Evolutionary conservation across 2,329 filamentous ascomycete species (phyloP), one percentile per base, ranked within the genome.

Genomic region (Fonsecaea nubica): DNA sequence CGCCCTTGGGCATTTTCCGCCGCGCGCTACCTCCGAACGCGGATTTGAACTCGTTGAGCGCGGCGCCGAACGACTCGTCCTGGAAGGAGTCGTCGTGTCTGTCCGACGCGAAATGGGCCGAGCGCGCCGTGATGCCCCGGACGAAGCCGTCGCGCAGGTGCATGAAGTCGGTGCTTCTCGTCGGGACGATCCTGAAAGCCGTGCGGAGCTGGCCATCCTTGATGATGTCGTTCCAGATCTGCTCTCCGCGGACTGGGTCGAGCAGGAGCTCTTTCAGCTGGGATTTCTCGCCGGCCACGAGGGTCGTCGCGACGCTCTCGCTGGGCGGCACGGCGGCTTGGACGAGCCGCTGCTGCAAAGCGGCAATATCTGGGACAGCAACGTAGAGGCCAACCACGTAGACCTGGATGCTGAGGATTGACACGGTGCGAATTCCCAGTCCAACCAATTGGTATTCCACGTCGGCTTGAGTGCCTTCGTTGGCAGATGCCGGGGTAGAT

Each of bases 381-480:
- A 98, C 85, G 80, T 99, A 99, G 73, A 96, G 87, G 15, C 94
- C 95, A 0, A 97, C 91, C 18, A 98, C 91, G 80, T 99, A 99
- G 61, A 99, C 95, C 77, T 97, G 90, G 53, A 99, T 92, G 57
- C 87, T 83, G 53, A 98, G 81, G 78, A 98, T 97, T 30, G 91
- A 96, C 36, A 99, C 95, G 0, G 90, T 93, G 63, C 95, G 87
- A 69, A 96, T 89, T 18, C 95, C 95, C 4, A 97, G 81, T 0
- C 95, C 95, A 6, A 98, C 86, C 0, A 98, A 85, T 25, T 92
- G 93, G 77, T 97, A 98, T 74, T 97, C 85, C 50, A 90, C 74
- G 78, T 86, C 69, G 78, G 84, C 66, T 57, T 80, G 78, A 60
- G 81, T 74, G 13, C 76, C 76, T n/a, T 73, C 69, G 32, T 74